Evolutionary conservation across 345 rosid genomes (phyloP), one percentile per base, ranked within the genome.

Genomic region (Ceriops zippeliana): DNA sequence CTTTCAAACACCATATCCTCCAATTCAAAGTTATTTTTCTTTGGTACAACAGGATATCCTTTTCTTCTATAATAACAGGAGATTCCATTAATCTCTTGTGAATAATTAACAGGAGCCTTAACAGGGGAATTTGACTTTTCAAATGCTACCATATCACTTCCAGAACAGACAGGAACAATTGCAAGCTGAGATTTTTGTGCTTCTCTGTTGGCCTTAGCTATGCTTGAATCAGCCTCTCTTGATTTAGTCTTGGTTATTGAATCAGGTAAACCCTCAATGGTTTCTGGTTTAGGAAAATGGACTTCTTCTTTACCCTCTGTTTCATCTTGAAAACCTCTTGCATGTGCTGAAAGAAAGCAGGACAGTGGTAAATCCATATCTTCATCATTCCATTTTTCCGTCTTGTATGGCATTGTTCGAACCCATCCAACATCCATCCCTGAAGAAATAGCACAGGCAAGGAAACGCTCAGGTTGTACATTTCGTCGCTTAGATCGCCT

Each of bases 401-500:
- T 68, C 80, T 61, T 90, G 72, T 58, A 70, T 32, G 91, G 81
- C 75, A 80, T 74, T 58, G 67, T 26, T 58, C 84, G 81, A 53
- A 81, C 81, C 83, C 84, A 83, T 64, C 82, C 78, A 62, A 65
- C 63, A 42, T 85, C 79, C 19, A 77, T 63, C 51, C 79, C 83
- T 46, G 76, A 66, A 35, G 79, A 53, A 65, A 62, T 15, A 34
- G 85, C 90, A 57, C 84, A 71, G 31, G 76, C 84, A 15, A 70
- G 58, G 73, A 81, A 87, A 62, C 92, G 89, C 1, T 93, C 96
- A 7, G 97, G 98, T 61, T 75, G 83, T 17, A 80, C 70, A 47
- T 80, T 78, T 79, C 90, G 78, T 70, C 93, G 87, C 77, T 85
- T 89, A 58, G 97, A 90, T 38, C 96, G 83, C 57, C 98, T 80